These are phyloP conservation scores for Postia placenta DNA, from an alignment of 768 basidiomycete genomes.

Conservation along the genomic window DNA sequence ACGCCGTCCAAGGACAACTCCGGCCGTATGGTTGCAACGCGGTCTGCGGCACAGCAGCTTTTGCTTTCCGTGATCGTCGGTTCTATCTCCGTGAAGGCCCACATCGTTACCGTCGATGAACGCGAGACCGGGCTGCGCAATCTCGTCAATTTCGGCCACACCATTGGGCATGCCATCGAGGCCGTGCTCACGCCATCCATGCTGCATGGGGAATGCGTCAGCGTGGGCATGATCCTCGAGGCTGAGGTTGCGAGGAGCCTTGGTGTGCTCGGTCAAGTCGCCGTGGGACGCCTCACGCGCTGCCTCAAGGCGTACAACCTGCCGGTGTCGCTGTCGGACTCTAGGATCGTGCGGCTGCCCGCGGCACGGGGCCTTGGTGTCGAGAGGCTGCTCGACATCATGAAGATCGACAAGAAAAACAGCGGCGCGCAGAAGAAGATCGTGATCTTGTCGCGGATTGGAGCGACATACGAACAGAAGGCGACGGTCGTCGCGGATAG, in stretches of 20 bases:
- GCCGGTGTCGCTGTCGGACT: conserved; percentile 75
- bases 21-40: conserved; percentile 54
- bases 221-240: conserved; percentile 94
- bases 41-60: conserved; percentile 72
- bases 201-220: conserved; percentile 94
- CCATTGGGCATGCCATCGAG: conserved; percentile 97
- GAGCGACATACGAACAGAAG: conserved; percentile 86
- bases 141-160: conserved; percentile 98
- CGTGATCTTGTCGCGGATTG: conserved; percentile 86
- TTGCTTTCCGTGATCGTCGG: conserved; percentile 89
- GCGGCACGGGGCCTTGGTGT: conserved; percentile 69
- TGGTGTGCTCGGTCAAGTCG: conserved; percentile 86
- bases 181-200: conserved; percentile 90
- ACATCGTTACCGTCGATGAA: conserved; percentile 96
- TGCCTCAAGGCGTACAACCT: conserved; percentile 89
- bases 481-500: conserved; percentile 82
- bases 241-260: conserved; percentile 88
- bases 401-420: conserved; percentile 92
- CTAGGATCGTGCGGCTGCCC: conserved; percentile 68
- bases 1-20: conserved; percentile 55
- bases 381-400: conserved; percentile 82
- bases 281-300: conserved; percentile 82
- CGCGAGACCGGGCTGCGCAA: conserved; percentile 95
- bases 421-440: conserved; percentile 89
- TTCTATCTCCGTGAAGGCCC: conserved; percentile 91